phyloP scores from a whole-genome alignment of 441 rosid species.

The Pelargonium cotyledonis region DNA sequence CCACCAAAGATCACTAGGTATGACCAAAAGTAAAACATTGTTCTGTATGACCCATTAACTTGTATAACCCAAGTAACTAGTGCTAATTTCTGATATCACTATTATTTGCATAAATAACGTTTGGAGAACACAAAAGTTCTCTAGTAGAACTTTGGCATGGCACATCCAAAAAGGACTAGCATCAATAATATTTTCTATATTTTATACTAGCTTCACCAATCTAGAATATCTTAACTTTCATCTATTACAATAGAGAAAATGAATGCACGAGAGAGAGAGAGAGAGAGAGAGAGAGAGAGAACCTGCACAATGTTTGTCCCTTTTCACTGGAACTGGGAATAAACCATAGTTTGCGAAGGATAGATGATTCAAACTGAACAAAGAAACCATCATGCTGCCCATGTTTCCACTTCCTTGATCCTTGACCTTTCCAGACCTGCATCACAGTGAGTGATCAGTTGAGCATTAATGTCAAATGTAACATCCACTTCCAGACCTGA shows the following conservation, averaged over 20 bases:
- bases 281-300: not conserved
- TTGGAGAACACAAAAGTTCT: not conserved
- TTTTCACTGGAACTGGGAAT: conserved; percentile 69
- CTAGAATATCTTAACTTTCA: not conserved
- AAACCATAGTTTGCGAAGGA: conserved; percentile 70
- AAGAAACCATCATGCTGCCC: conserved; percentile 89
- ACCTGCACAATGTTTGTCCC: conserved; percentile 86
- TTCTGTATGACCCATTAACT: not conserved
- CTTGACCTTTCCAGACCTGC: conserved; percentile 98
- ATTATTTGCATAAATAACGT: not conserved
- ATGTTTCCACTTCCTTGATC: conserved; percentile 93
- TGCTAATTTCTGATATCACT: not conserved
- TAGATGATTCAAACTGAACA: conserved; percentile 76
- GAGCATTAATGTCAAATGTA: conserved; percentile 9
- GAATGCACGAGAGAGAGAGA: not conserved
- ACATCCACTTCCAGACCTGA: not conserved
- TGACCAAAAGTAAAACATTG: not conserved
- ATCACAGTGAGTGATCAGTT: conserved; percentile 14
- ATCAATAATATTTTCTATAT: not conserved
- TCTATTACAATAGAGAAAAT: not conserved
- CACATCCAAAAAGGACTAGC: not conserved
- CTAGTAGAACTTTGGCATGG: not conserved
- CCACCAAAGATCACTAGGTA: not conserved
- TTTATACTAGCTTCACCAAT: not conserved
- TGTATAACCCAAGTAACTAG: not conserved